Base-by-base conservation (phyloP, 352 stramenopile species). In the Globisporangium nodosum region DNA sequence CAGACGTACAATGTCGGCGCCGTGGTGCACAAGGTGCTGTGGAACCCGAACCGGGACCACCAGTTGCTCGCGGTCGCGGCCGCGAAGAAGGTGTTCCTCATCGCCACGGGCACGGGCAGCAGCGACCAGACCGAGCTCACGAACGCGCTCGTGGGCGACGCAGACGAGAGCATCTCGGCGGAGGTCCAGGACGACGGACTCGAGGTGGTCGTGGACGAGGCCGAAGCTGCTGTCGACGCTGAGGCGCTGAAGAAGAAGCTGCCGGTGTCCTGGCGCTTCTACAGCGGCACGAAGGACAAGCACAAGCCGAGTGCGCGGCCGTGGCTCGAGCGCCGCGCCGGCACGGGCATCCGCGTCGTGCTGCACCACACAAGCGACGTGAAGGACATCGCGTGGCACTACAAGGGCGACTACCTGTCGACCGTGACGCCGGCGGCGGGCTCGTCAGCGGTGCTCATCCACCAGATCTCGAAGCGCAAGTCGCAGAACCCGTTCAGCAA, bases 361-460 rank as follows among this genome's bases (percentile, higher is more conserved):
- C 67, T 94, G 53, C 85, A 94, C 66, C 87, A 96, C 68, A 92
- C 89, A 52, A 85, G 73, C 18, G 84, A 98, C 51, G 89, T 99
- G 46, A 91, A 94, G 57, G 90, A 94, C 54, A 79, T 99, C 15
- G 71, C 85, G 49, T 99, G 98, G 98, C 98, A 99, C 70, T 70
- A 88, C 64, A 99, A 99, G 84, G 98, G 98, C 18, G 97, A 99
- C 71, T 99, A 99, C 76, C 87, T 99, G 53, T 89, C 96, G 33
- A 98, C 94, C 1, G 87, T 99, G 42, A 86, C 81, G 45, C 96
- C 95, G 1, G 87, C 88, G 33, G 94, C 91, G 13, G 82, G 85
- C 16, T 76, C 95, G 3, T 85, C 90, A 20, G 81, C 96, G 5
- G 96, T 99, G 58, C 75, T 99, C 45, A 98, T 99, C 65, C 97